Evolutionary conservation across 495 filamentous ascomycete species (phyloP), one percentile per base, ranked within the genome.

Genomic region (Lentithecium fluviatile): DNA sequence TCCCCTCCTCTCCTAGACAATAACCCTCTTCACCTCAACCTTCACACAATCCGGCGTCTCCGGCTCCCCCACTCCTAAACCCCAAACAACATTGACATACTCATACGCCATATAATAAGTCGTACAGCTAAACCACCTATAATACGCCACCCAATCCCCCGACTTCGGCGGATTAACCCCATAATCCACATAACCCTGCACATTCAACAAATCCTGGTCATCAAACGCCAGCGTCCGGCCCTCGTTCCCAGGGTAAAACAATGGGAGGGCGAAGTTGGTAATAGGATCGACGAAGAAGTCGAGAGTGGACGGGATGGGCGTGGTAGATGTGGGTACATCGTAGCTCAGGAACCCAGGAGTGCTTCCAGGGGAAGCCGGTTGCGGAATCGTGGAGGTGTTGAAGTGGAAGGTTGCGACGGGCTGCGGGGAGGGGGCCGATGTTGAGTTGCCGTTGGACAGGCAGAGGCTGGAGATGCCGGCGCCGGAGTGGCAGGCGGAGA

Each of bases 31-130:
- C 55, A 84, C 76, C 26, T 71, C 65, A 0, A 83, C 81, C 23
- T 74, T 62, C 53, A 75, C 69, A 68, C 83, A 85, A 13, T 77
- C 81, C 2, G 82, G 82, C 66, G 84, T 85, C 71, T 80, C 74
- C 13, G 83, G 81, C 58, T 67, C 47, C 8, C 62, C 70, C 21
- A 65, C 48, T 6, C 78, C 77, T 58, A 76, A 36, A 6, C 75
- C 70, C 81, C 81, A 85, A 26, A 72, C 76, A 19, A 85, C 54
- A 0, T 77, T 76, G 29, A 74, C 68, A 69, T 84, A 84, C 62
- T 73, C 70, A 63, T 85, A 85, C 17, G 74, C 75, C 11, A 62
- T 65, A 46, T 74, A 77, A 64, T 81, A 74, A 19, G 79, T 77
- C 66, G 70, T 74, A 71, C 83, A 85, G 1, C 74, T 71, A 61